Conservation (phyloP, 495 filamentous ascomycete species). For the Lasiosphaeriaceae sp. region DNA sequence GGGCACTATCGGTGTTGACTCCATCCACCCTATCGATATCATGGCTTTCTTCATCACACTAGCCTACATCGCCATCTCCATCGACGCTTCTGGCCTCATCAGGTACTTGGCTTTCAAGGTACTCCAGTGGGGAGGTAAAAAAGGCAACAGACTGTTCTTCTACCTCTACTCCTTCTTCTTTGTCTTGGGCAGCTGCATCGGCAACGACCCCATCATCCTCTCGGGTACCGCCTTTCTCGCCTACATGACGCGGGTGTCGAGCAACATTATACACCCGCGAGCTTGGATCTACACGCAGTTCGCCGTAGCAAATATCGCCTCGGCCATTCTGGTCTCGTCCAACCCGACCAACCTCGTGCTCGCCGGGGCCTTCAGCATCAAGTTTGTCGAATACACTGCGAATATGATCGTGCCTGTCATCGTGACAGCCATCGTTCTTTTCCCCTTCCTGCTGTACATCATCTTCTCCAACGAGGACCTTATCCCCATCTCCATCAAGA, state of each 20-base stretch:
- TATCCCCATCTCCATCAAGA: slow-evolving; percentile 58
- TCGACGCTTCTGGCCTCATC: slow-evolving; percentile 66
- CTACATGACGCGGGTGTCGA: slow-evolving; percentile 67
- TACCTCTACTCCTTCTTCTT: slow-evolving; percentile 69
- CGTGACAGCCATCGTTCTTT: slow-evolving; percentile 57
- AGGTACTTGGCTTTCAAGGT: slow-evolving; percentile 63
- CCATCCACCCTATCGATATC: slow-evolving; percentile 60
- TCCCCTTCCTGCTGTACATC: slow-evolving; percentile 61
- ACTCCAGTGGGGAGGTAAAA: slow-evolving; percentile 57
- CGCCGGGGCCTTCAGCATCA: slow-evolving; percentile 62
- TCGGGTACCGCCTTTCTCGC: slow-evolving; percentile 66
- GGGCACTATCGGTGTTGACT: slow-evolving; percentile 56
- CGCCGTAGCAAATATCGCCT: slow-evolving; percentile 62
- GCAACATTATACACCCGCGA: slow-evolving; percentile 61
- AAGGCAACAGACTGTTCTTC: slow-evolving; percentile 59
- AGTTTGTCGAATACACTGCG: slow-evolving; percentile 62
- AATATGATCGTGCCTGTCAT: slow-evolving; percentile 68
- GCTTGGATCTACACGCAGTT: slow-evolving; percentile 71
- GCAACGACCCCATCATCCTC: slow-evolving; percentile 67
- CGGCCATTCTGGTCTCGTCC: slow-evolving; percentile 65
- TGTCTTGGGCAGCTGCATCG: slow-evolving; percentile 58
- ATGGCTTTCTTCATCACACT: slow-evolving; percentile 66
- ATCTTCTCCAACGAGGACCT: slow-evolving; percentile 58
- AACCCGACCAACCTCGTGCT: slow-evolving; percentile 72
- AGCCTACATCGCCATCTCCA: slow-evolving; percentile 71